Evolutionary conservation across 2,329 filamentous ascomycete species (phyloP).

Genomic region (Exophiala mesophila): DNA sequence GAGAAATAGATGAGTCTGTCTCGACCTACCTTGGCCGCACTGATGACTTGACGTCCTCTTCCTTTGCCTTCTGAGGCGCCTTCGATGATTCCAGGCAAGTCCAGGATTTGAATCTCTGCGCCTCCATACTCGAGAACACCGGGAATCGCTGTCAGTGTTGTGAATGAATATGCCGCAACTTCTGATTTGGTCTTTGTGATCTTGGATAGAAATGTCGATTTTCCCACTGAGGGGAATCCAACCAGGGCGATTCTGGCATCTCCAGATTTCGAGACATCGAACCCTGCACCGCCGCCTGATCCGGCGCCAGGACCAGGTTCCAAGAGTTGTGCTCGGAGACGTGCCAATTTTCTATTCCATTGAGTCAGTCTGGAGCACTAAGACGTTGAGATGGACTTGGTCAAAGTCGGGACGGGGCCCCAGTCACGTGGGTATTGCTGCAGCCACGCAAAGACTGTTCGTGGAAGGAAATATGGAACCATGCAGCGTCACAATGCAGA

Average conservation of each 20-base stretch:
- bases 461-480: too few species aligned
- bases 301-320: slow-evolving; percentile 80
- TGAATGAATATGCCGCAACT: slow-evolving; percentile 95
- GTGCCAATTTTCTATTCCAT: slow-evolving; percentile 75
- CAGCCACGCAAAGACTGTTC: too few species aligned
- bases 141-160: slow-evolving; percentile 92
- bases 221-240: slow-evolving; percentile 97
- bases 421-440: neutral
- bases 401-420: neutral
- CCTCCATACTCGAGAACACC: slow-evolving; percentile 97
- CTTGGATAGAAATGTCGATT: slow-evolving; percentile 97
- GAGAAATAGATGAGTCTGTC: too few species aligned
- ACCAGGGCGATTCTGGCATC: slow-evolving; percentile 96
- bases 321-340: slow-evolving; percentile 86
- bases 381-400: neutral
- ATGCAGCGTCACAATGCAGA: too few species aligned
- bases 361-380: slow-evolving; percentile 6
- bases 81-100: slow-evolving; percentile 97
- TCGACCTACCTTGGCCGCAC: slow-evolving; percentile 77
- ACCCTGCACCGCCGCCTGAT: slow-evolving; percentile 73
- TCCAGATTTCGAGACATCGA: slow-evolving; percentile 88
- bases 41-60: slow-evolving; percentile 91
- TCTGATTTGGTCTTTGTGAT: slow-evolving; percentile 98
- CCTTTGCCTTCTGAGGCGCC: slow-evolving; percentile 95
- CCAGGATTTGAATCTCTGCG: slow-evolving; percentile 94